A percentile compares a stretch with the other conserved stretches of the same genome.
These are phyloP conservation scores for Botrytis pseudocinerea DNA, from an alignment of 2,329 filamentous ascomycete genomes.

Conservation along the genomic window DNA sequence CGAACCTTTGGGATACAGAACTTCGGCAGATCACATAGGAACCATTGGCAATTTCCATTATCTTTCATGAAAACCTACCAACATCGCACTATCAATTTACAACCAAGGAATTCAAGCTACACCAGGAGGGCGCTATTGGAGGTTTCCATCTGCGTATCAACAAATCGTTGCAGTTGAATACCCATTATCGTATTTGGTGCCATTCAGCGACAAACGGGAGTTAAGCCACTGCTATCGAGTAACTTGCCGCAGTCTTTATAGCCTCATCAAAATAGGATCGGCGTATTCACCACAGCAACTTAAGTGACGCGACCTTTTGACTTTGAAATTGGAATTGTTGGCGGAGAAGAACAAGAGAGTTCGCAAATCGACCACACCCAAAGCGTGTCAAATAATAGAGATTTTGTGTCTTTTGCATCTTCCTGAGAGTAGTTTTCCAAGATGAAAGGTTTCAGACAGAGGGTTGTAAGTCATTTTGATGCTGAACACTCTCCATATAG, in stretches of 20 bases:
- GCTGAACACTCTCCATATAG: conserved; percentile 29
- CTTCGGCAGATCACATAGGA: conserved; percentile 2
- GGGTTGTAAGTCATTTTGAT: conserved; percentile 71
- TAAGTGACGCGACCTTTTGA: conserved; percentile 17
- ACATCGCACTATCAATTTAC: conserved; percentile 13
- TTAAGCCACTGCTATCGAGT: conserved; percentile 7
- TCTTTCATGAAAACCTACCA: conserved; percentile 8
- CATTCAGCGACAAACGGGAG: conserved; percentile 13
- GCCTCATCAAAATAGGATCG: conserved; percentile 13
- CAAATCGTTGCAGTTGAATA: conserved; percentile 11
- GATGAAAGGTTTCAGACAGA: conserved; percentile 98
- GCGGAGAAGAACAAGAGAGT: conserved; percentile 8
- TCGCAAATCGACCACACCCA: neutral
- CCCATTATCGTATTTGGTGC: conserved; percentile 3
- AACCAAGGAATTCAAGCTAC: neutral
- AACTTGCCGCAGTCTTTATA: neutral
- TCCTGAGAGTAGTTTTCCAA: conserved; percentile 43
- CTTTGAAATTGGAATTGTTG: neutral
- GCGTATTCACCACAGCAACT: conserved; percentile 3
- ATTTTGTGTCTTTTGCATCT: neutral
- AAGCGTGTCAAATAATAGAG: neutral
- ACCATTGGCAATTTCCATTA: conserved; percentile 15
- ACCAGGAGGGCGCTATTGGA: neutral
- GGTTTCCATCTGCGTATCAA: neutral
- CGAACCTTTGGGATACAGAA: conserved; percentile 14